Evolutionary conservation across 768 basidiomycete genomes (phyloP).

Genomic region (Phanerochaete carnosa): DNA sequence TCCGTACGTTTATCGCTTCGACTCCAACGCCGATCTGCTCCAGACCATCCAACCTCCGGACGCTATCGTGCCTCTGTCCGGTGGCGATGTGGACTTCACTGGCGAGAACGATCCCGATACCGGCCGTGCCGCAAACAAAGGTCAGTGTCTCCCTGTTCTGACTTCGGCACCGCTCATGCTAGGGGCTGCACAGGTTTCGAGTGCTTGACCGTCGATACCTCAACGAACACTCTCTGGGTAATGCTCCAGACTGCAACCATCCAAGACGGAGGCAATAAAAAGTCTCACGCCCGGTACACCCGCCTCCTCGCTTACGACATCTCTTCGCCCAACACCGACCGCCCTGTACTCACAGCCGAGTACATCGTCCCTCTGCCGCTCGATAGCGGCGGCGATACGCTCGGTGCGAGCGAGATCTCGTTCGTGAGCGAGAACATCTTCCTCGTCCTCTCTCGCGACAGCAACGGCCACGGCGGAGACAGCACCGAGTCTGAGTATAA

Average conservation of each 20-base stretch:
- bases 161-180: neutral
- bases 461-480: conserved; percentile 53
- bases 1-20: conserved; percentile 58
- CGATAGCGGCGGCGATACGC: conserved; percentile 48
- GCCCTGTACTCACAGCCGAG: conserved; percentile 47
- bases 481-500: conserved; percentile 51
- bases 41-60: conserved; percentile 56
- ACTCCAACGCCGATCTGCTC: conserved; percentile 43
- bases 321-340: conserved; percentile 24
- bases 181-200: conserved; percentile 48
- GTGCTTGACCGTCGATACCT: conserved; percentile 49
- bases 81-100: conserved; percentile 52
- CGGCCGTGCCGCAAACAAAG: conserved; percentile 55
- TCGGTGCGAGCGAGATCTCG: conserved; percentile 53
- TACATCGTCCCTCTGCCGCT: conserved; percentile 58
- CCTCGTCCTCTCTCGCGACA: conserved; percentile 56
- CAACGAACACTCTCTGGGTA: conserved; percentile 50
- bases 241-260: conserved; percentile 61
- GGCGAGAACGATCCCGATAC: conserved; percentile 43
- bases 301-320: conserved; percentile 57
- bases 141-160: conserved; percentile 23
- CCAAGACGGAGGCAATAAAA: conserved; percentile 56
- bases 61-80: conserved; percentile 49
- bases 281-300: conserved; percentile 47
- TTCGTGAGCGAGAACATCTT: conserved; percentile 54